phyloP scores from a whole-genome alignment of 352 stramenopile species.

The Globisporangium takayamanum region DNA sequence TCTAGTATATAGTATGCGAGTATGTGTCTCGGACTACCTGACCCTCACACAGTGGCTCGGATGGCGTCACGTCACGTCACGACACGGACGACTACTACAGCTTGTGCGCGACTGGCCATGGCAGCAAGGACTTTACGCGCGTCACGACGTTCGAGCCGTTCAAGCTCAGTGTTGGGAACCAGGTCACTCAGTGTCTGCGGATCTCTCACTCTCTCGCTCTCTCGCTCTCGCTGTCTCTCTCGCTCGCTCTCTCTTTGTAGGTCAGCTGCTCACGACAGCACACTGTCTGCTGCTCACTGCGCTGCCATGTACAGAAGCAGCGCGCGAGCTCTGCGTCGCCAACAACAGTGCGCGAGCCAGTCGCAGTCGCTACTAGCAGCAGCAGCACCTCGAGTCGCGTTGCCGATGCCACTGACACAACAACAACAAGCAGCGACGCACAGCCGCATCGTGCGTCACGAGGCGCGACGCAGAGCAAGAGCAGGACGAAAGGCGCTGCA shows the following conservation, averaged over 20 bases:
- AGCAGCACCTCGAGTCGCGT: not conserved
- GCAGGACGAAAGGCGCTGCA: no score
- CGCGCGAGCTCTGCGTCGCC: constrained; percentile 8
- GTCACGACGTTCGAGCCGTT: constrained; percentile 49
- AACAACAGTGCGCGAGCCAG: constrained; percentile 1
- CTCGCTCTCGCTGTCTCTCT: not conserved
- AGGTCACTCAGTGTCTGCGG: constrained; percentile 11
- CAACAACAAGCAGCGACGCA: no score
- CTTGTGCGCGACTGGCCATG: constrained; percentile 17
- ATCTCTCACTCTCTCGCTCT: not conserved
- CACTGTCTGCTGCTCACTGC: no score
- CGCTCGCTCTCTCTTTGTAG: not conserved
- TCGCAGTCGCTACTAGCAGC: not conserved
- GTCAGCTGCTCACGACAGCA: not conserved
- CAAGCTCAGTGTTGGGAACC: constrained; percentile 56
- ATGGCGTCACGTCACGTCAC: no score
- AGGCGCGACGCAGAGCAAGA: no score
- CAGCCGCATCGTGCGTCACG: no score
- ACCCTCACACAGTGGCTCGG: no score
- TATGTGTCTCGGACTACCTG: not conserved
- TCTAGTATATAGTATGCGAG: not conserved
- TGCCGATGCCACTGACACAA: no score
- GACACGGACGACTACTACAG: constrained; percentile 15
- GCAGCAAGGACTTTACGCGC: constrained; percentile 49
- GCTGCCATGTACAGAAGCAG: constrained; percentile 1